Conservation (phyloP, 345 rosid species). For the Citrus australasica region DNA sequence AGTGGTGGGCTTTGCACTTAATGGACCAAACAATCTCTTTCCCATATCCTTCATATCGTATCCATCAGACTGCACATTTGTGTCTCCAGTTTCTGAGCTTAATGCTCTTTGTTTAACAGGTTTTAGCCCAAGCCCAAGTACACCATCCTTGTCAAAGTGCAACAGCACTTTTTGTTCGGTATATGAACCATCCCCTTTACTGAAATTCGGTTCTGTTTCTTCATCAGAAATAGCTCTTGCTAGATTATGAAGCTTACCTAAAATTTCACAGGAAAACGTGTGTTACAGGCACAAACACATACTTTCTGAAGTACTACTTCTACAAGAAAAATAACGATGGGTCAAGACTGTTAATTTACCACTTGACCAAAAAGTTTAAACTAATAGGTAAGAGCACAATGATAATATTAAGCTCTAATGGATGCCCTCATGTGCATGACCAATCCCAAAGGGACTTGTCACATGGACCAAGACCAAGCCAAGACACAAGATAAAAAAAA, state of each 20-base stretch:
- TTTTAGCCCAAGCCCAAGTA: constrained; percentile 92
- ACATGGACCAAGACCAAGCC: background rate
- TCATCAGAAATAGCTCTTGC: constrained; percentile 94
- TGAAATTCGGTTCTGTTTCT: constrained; percentile 57
- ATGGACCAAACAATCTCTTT: constrained; percentile 74
- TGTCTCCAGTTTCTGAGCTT: constrained; percentile 45
- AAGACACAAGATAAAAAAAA: no score
- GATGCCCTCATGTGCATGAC: background rate
- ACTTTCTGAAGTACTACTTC: constrained; percentile 3
- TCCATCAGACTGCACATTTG: constrained; percentile 41
- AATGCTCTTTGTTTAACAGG: constrained; percentile 40
- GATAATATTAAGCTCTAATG: background rate
- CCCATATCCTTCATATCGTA: constrained; percentile 69
- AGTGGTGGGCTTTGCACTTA: constrained; percentile 77
- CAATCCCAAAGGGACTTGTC: background rate
- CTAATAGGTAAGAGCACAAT: background rate
- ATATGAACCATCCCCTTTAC: constrained; percentile 45
- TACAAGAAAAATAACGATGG: constrained; percentile 14
- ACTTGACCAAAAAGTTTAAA: background rate
- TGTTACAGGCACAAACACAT: constrained; percentile 19
- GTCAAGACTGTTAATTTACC: background rate
- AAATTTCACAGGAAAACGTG: constrained; percentile 22
- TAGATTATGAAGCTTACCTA: constrained; percentile 95
- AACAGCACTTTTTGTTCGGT: constrained; percentile 35
- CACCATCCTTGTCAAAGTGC: constrained; percentile 58